phyloP scores from a whole-genome alignment of 75 land plant species.

The Adiantum capillusveneris region DNA sequence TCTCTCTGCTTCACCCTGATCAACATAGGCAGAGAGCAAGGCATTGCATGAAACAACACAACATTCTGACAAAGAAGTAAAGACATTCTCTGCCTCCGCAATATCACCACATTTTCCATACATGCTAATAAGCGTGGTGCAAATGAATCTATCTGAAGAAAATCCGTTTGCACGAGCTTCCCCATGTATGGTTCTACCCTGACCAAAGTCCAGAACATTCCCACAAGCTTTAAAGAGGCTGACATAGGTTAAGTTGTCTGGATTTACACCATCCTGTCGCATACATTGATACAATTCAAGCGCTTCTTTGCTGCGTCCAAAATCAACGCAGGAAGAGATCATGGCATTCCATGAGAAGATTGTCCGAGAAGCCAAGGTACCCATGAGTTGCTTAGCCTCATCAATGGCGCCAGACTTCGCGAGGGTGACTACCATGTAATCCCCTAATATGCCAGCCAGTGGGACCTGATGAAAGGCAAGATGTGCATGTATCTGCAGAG shows the following conservation, averaged over 20 bases:
- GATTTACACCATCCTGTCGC: neutral
- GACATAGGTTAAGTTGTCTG: conserved; percentile 3
- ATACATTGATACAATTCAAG: neutral
- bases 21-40: conserved; percentile 16
- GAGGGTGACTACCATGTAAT: neutral
- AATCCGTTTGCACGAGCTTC: conserved; percentile 8
- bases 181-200: conserved; percentile 9
- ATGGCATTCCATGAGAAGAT: conserved; percentile 12
- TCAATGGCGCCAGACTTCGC: conserved; percentile 3
- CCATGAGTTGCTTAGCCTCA: neutral
- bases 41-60: conserved; percentile 26
- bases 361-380: neutral
- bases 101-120: conserved; percentile 21
- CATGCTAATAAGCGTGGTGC: conserved; percentile 20
- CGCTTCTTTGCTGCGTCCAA: neutral
- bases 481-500: neutral
- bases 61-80: conserved; percentile 9
- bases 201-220: neutral
- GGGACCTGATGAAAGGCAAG: neutral
- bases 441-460: neutral
- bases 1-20: conserved; percentile 6
- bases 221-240: neutral
- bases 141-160: conserved; percentile 2
- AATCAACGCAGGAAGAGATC: neutral
- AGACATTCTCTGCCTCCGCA: conserved; percentile 21